Conservation (phyloP, 352 stramenopile species). For the Pythium oligandrum region DNA sequence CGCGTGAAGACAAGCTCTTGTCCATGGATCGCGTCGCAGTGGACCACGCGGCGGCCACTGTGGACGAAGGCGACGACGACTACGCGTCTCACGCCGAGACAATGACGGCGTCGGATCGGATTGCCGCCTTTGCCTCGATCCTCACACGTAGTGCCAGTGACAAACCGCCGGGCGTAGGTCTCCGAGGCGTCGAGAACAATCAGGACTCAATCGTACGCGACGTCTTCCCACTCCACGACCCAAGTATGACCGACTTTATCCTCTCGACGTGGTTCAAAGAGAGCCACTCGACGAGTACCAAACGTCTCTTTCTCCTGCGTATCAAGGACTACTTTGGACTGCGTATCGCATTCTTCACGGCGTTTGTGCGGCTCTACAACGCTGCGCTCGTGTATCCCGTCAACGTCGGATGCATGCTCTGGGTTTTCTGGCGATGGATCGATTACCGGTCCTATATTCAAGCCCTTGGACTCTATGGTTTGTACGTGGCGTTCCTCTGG, state of each 20-base stretch:
- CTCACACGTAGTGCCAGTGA: constrained; percentile 36
- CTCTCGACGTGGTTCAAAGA: constrained; percentile 52
- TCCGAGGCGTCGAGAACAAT: constrained; percentile 47
- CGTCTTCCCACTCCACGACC: constrained; percentile 57
- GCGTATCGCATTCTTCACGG: constrained; percentile 53
- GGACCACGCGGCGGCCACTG: constrained; percentile 46
- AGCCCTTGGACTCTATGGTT: constrained; percentile 42
- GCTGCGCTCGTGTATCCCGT: constrained; percentile 40
- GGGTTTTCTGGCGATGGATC: constrained; percentile 51
- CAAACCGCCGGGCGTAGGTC: constrained; percentile 40
- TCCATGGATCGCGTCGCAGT: constrained; percentile 57
- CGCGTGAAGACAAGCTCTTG: constrained; percentile 58
- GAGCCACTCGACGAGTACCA: constrained; percentile 30
- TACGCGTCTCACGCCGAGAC: constrained; percentile 52
- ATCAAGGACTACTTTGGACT: constrained; percentile 65
- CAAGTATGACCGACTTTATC: constrained; percentile 58
- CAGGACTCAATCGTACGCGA: constrained; percentile 42
- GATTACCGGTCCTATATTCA: constrained; percentile 53
- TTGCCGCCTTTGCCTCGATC: constrained; percentile 50
- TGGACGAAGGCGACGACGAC: constrained; percentile 37
- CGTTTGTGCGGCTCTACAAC: constrained; percentile 59
- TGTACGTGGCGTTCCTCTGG: constrained; percentile 47
- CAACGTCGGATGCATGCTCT: constrained; percentile 38
- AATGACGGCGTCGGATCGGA: constrained; percentile 41
- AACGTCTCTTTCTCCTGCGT: constrained; percentile 44